These are phyloP conservation scores for Papilionanthe hybrid DNA, from an alignment of 116 monocot species.

Conservation along the genomic window DNA sequence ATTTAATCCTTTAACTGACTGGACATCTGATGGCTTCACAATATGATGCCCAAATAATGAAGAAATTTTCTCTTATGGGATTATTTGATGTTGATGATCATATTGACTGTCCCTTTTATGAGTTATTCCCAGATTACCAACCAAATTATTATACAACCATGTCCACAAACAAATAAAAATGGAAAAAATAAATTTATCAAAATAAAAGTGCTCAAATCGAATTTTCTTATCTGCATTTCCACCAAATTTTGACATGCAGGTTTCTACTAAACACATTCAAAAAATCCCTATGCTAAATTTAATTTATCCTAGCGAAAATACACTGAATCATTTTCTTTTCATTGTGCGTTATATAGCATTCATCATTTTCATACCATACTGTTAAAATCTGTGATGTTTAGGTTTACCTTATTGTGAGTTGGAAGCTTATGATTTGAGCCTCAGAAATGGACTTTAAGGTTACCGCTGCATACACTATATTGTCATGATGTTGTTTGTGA, in stretches of 20 bases:
- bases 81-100: not conserved
- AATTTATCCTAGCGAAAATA: not conserved
- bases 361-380: not conserved
- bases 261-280: not conserved
- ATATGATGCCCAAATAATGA: not conserved
- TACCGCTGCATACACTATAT: too few relatives aligned
- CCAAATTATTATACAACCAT: not conserved
- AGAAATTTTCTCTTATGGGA: not conserved
- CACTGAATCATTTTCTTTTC: not conserved
- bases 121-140: not conserved
- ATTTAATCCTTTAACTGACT: not conserved
- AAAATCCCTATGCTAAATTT: not conserved
- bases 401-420: too few relatives aligned
- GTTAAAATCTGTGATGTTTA: not conserved
- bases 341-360: not conserved
- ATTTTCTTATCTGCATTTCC: not conserved
- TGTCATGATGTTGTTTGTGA: too few relatives aligned
- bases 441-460: too few relatives aligned
- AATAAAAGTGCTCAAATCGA: not conserved
- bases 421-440: too few relatives aligned
- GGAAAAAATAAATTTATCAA: not conserved
- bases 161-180: not conserved
- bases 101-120: not conserved
- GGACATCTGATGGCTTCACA: not conserved
- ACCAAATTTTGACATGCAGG: too few relatives aligned